These are phyloP conservation scores for Pichia insulana DNA, from an alignment of 805 yeast species.

Conservation along the genomic window DNA sequence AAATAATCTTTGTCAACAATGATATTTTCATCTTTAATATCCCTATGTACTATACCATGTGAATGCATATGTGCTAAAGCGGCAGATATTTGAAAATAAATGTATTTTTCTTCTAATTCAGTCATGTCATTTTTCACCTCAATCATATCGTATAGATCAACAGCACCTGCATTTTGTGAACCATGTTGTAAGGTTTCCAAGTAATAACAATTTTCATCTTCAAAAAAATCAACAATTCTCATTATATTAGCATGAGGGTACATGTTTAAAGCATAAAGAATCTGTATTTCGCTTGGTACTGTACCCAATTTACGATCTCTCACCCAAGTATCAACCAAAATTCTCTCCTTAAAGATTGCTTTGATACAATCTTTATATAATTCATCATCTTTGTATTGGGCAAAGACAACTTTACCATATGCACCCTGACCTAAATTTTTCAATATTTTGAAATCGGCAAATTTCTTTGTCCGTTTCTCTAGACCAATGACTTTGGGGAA, in stretches of 20 bases:
- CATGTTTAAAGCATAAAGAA: slow-evolving; percentile 70
- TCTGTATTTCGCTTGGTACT: slow-evolving; percentile 91
- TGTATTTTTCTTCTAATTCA: slow-evolving; percentile 68
- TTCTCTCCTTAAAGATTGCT: slow-evolving; percentile 84
- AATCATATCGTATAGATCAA: slow-evolving; percentile 86
- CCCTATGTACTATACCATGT: slow-evolving; percentile 87
- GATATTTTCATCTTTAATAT: slow-evolving; percentile 89
- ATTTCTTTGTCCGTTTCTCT: slow-evolving; percentile 59
- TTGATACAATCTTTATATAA: slow-evolving; percentile 69
- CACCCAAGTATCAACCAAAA: slow-evolving; percentile 95
- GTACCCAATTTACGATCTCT: slow-evolving; percentile 87
- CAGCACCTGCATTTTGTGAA: slow-evolving; percentile 57
- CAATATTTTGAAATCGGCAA: slow-evolving; percentile 59
- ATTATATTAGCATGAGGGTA: slow-evolving; percentile 84
- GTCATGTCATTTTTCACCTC: slow-evolving; percentile 77
- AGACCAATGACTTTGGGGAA: slow-evolving; percentile 59
- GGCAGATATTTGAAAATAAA: slow-evolving; percentile 70
- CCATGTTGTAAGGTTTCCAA: slow-evolving; percentile 91
- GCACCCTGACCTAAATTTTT: slow-evolving; percentile 94
- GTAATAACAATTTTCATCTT: slow-evolving; percentile 82
- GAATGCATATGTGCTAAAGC: slow-evolving; percentile 77
- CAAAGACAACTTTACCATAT: slow-evolving; percentile 86
- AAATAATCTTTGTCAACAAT: slow-evolving; percentile 77
- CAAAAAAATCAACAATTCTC: slow-evolving; percentile 83
- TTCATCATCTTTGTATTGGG: slow-evolving; percentile 55